Evolutionary conservation across 179 eudicot genomes (phyloP).

Genomic region (Beta lomatogona): DNA sequence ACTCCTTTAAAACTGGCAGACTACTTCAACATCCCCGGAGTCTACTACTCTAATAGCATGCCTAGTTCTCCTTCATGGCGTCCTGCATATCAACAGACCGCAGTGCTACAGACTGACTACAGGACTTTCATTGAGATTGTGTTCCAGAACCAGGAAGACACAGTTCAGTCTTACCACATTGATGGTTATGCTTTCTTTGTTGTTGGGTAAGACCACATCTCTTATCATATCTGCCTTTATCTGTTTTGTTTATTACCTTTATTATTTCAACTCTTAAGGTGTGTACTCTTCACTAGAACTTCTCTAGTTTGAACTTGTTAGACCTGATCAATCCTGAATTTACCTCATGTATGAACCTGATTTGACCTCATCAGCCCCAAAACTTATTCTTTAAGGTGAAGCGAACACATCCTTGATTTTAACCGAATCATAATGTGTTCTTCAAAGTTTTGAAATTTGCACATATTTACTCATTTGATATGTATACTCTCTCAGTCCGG

Average conservation of each 20-base stretch:
- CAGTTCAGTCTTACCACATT: constrained; percentile 86
- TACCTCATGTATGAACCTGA: no score
- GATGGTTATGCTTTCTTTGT: constrained; percentile 95
- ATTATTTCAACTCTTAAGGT: neutral
- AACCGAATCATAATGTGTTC: no score
- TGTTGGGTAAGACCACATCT: constrained; percentile 66
- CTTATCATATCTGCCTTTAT: neutral
- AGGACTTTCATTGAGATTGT: constrained; percentile 76
- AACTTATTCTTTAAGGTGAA: no score
- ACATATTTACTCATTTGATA: no score
- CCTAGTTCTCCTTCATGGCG: constrained; percentile 57
- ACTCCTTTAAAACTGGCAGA: constrained; percentile 92
- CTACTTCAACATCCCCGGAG: constrained; percentile 82
- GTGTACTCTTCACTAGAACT: no score
- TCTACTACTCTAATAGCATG: constrained; percentile 68
- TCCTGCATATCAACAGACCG: constrained; percentile 60
- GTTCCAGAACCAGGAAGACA: constrained; percentile 78
- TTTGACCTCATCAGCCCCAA: no score
- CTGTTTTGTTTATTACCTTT: neutral
- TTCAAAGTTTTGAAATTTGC: no score
- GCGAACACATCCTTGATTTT: no score
- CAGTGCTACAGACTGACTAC: constrained; percentile 69
- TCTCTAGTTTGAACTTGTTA: no score
- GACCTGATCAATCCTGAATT: no score
- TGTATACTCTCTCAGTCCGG: no score